Conservation (phyloP, 1,284 basidiomycete species). For the Malassezia pachydermatis region DNA sequence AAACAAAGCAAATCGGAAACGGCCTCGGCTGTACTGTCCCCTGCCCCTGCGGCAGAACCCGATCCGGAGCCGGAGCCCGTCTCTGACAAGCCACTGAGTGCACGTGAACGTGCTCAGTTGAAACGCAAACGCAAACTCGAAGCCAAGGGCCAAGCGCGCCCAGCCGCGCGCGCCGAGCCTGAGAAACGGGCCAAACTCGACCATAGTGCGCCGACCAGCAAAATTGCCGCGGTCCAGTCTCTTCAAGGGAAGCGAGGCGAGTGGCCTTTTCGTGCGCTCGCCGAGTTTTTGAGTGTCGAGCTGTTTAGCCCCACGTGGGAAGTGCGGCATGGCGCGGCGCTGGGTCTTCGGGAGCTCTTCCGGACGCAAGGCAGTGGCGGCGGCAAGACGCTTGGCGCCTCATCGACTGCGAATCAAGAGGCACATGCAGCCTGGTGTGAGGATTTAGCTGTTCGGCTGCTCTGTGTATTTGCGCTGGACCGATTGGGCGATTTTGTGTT, state of each 20-base stretch:
- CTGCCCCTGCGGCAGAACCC: slow-evolving; percentile 10
- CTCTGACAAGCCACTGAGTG: slow-evolving; percentile 48
- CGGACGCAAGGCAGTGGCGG: slow-evolving; percentile 73
- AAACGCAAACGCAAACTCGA: slow-evolving; percentile 83
- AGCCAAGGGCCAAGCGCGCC: slow-evolving; percentile 53
- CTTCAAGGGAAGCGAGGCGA: slow-evolving; percentile 54
- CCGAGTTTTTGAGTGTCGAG: slow-evolving; percentile 70
- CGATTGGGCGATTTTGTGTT: slow-evolving; percentile 95
- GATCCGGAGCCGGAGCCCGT: slow-evolving; percentile 16
- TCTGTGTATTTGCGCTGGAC: slow-evolving; percentile 87
- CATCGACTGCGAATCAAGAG: slow-evolving; percentile 20
- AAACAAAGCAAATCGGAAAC: neutral
- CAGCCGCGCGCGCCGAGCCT: slow-evolving; percentile 1
- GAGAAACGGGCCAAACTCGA: slow-evolving; percentile 16
- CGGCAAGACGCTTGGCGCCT: slow-evolving; percentile 54
- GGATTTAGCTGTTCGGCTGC: slow-evolving; percentile 70
- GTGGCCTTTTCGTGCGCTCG: slow-evolving; percentile 82
- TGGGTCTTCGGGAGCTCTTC: slow-evolving; percentile 79
- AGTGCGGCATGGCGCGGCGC: slow-evolving; percentile 81
- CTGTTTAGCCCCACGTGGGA: slow-evolving; percentile 82
- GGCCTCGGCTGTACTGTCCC: neutral
- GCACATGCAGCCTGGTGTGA: slow-evolving; percentile 77
- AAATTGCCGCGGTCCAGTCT: slow-evolving; percentile 24
- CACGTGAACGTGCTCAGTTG: slow-evolving; percentile 75
- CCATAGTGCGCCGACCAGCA: neutral